Conservation (phyloP, 805 yeast species). For the Kuraishia capsulata region DNA sequence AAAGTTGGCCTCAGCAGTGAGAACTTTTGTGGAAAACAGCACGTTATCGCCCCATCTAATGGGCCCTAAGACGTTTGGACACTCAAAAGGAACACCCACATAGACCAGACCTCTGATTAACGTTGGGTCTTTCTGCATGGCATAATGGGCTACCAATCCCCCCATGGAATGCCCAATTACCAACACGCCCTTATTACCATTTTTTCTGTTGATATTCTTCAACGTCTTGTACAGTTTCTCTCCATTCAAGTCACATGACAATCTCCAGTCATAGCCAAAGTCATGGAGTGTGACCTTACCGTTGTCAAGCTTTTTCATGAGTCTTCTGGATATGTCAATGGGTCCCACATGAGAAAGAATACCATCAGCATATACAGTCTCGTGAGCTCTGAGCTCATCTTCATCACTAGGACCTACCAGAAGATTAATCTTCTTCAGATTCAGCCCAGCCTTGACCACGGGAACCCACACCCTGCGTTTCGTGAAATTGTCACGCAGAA, state of each 20-base stretch:
- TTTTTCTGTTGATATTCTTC: slow-evolving; percentile 28
- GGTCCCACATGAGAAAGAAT: slow-evolving; percentile 81
- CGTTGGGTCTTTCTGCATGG: slow-evolving; percentile 57
- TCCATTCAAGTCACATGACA: slow-evolving; percentile 51
- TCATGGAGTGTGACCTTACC: slow-evolving; percentile 56
- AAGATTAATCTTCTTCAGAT: slow-evolving; percentile 60
- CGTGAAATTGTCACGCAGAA: slow-evolving; percentile 57
- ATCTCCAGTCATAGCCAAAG: slow-evolving; percentile 93
- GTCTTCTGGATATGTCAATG: slow-evolving; percentile 60
- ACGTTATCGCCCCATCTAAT: slow-evolving; percentile 75
- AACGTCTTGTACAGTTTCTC: slow-evolving; percentile 42
- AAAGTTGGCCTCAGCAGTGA: slow-evolving; percentile 77
- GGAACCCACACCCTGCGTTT: slow-evolving; percentile 79
- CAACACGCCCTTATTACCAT: slow-evolving; percentile 48
- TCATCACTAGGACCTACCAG: slow-evolving; percentile 63
- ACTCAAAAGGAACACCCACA: slow-evolving; percentile 77
- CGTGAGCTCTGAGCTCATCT: slow-evolving; percentile 53
- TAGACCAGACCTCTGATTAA: slow-evolving; percentile 69
- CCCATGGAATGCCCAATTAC: slow-evolving; percentile 94
- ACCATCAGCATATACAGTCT: slow-evolving; percentile 60
- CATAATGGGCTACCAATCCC: slow-evolving; percentile 77
- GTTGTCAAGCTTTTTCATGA: slow-evolving; percentile 48
- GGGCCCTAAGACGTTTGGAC: slow-evolving; percentile 84
- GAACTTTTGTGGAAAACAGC: slow-evolving; percentile 58
- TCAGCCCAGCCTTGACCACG: slow-evolving; percentile 67